Evolutionary conservation across 495 filamentous ascomycete species (phyloP).

Genomic region (Sordaria brevicollis): DNA sequence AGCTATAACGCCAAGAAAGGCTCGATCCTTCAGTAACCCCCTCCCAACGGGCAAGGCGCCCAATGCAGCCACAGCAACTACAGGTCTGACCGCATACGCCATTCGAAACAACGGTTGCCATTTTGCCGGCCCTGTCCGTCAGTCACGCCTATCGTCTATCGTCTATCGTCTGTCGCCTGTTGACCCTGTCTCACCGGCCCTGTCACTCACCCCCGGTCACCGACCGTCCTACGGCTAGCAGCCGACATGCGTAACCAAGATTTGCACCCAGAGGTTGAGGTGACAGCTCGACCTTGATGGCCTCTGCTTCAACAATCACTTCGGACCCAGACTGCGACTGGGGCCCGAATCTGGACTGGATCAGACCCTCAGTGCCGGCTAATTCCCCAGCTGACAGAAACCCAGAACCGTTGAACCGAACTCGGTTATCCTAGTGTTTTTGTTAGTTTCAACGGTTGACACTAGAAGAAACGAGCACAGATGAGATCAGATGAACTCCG

Average conservation of each 20-base stretch:
- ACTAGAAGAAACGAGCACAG: not conserved
- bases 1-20: not conserved
- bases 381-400: not conserved
- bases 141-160: no score
- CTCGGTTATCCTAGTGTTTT: not conserved
- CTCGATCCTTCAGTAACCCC: not conserved
- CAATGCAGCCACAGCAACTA: not conserved
- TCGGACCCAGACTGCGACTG: not conserved
- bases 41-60: not conserved
- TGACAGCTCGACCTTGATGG: not conserved
- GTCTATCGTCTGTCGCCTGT: not conserved
- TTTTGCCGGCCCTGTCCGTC: not conserved
- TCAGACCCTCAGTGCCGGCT: not conserved
- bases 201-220: not conserved
- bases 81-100: not conserved
- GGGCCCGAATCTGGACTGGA: not conserved
- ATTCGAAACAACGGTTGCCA: not conserved
- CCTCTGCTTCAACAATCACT: not conserved
- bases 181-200: not conserved
- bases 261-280: constrained; percentile 14
- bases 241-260: constrained; percentile 23
- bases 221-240: constrained; percentile 9
- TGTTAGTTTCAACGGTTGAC: not conserved
- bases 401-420: not conserved
- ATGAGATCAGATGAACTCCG: not conserved